Conservation (phyloP, 139 green algal genomes). For the Deuterostichococcus epilithicus region DNA sequence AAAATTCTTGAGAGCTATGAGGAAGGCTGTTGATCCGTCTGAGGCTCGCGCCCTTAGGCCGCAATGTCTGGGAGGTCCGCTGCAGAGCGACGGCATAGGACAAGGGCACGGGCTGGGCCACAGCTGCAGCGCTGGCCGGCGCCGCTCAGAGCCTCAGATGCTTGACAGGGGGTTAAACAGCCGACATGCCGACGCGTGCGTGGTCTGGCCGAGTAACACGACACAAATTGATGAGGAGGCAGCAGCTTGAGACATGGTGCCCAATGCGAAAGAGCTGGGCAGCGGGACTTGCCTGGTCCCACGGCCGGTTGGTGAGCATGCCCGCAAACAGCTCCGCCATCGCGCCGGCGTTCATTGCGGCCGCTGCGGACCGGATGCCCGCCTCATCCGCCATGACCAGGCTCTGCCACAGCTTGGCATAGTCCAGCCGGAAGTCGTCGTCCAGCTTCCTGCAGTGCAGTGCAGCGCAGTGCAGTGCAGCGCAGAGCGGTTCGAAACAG, state of each 20-base stretch:
- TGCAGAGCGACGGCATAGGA: no score
- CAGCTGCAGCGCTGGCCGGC: no score
- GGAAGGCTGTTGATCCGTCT: background rate
- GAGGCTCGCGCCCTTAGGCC: background rate
- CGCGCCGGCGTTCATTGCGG: constrained; percentile 80
- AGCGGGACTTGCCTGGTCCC: constrained; percentile 62
- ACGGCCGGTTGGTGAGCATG: constrained; percentile 85
- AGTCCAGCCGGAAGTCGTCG: constrained; percentile 59
- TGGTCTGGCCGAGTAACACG: no score
- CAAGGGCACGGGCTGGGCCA: no score
- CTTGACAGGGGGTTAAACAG: no score
- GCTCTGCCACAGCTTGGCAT: constrained; percentile 74
- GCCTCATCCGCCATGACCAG: constrained; percentile 78
- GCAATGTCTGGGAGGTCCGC: no score
- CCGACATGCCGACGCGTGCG: no score
- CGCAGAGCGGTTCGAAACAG: no score
- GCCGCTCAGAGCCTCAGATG: no score
- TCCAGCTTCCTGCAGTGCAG: constrained; percentile 21
- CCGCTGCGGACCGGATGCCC: constrained; percentile 58
- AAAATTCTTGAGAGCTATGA: background rate
- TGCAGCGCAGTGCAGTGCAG: background rate
- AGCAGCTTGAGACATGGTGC: no score
- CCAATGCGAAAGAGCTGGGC: no score
- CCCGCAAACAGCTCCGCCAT: constrained; percentile 74
- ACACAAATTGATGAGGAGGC: no score